A percentile compares a stretch with the other conserved stretches of the same genome.
These are phyloP conservation scores for Zoysia pacifica DNA, from an alignment of 176 grass and related monocot species.

Conservation along the genomic window DNA sequence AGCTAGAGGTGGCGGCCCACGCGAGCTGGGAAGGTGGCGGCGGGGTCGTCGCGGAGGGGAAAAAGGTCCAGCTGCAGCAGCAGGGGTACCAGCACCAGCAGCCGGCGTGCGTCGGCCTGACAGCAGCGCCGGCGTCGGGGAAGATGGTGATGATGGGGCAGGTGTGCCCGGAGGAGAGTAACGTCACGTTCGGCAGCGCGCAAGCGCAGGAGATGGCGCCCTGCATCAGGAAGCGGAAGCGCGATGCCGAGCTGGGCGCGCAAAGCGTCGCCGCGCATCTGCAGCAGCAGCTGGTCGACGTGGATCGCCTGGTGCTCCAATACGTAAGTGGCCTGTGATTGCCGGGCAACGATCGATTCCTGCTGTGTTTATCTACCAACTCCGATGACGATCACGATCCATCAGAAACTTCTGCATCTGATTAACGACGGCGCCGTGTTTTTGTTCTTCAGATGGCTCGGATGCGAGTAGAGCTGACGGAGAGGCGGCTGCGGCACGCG, in stretches of 20 bases:
- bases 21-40: slow-evolving; percentile 7
- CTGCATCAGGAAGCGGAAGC: slow-evolving; percentile 39
- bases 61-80: background rate
- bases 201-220: background rate
- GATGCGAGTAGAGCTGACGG: slow-evolving; percentile 44
- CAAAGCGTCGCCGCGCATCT: slow-evolving; percentile 24
- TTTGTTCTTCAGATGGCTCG: slow-evolving; percentile 40
- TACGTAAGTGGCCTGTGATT: slow-evolving; percentile 46
- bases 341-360: too few relatives aligned
- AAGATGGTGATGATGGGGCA: background rate
- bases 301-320: slow-evolving; percentile 57
- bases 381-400: too few relatives aligned
- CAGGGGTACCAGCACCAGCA: background rate
- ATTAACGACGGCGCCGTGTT: too few relatives aligned
- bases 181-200: too few relatives aligned
- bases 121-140: background rate
- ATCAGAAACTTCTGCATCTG: too few relatives aligned
- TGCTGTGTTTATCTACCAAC: background rate
- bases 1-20: background rate
- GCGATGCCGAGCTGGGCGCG: slow-evolving; percentile 21
- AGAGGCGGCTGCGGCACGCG: slow-evolving; percentile 46
- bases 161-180: background rate
- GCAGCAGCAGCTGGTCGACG: slow-evolving; percentile 56
- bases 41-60: background rate
- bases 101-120: background rate